Base-by-base conservation (phyloP, 805 yeast genomes). In the Kodamaea nitidulidarum region DNA sequence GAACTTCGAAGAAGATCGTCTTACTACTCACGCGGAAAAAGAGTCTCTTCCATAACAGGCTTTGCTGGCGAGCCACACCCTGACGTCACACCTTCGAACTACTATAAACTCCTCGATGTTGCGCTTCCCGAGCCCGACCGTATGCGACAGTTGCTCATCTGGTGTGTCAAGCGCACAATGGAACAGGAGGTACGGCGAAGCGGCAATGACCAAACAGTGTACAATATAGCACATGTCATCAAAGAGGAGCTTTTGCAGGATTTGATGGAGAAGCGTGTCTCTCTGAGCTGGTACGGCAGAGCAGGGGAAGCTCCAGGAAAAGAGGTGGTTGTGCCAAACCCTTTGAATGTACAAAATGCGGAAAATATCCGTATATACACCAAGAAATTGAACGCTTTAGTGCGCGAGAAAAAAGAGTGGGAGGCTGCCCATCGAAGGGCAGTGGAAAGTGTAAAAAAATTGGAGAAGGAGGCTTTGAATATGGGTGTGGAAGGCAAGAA, bases 21-120 rank as follows among this genome's bases (percentile, higher is more conserved):
- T 1, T 59, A 80, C 46, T 55, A 71, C 28, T 72, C 74, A 38
- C 63, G 93, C 24, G 93, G 93, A 6, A 81, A 81, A 50, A 60
- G 93, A 20, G 75, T 80, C 2, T 83, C 85, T 52, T 80, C 88
- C 0, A 74, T 84, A 5, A 82, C 81, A 51, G 91, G 90, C 2
- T 78, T 77, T 48, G 68, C 66, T 2, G 85, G 81, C 0, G 73
- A 71, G 21, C 90, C 90, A 2, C 90, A 84, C 54, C 65, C 70
- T 1, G 80, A 77, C 33, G 76, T 84, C 1, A 70, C 77, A 0
- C 63, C 68, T 0, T 49, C 60, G 7, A 80, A 78, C 38, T 78
- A 78, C 50, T 78, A 73, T 55, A 82, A 81, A 51, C 80, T 79
- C 50, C 56, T 84, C 22, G 84, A 83, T 46, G 56, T 65, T 4